These are phyloP conservation scores for Xylariaceae sp. DNA, from an alignment of 2,329 filamentous ascomycete species.

Conservation along the genomic window DNA sequence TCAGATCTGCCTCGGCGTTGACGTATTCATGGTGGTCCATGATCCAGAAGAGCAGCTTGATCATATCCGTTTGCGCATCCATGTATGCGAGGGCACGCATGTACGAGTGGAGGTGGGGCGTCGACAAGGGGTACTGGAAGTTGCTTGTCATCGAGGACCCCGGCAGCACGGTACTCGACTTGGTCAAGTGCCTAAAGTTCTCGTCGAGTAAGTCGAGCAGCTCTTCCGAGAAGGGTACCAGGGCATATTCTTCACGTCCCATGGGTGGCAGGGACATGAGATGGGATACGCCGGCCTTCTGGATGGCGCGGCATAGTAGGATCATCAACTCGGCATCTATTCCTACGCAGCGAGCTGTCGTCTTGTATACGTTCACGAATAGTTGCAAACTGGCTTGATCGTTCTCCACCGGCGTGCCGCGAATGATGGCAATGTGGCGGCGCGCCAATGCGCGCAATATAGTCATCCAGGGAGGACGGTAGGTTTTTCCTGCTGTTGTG, in stretches of 20 bases:
- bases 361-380: conserved; percentile 31
- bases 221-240: conserved; percentile 12
- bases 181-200: conserved; percentile 26
- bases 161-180: conserved; percentile 13
- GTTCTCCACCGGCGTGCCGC: conserved; percentile 22
- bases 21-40: conserved; percentile 38
- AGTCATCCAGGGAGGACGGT: conserved; percentile 39
- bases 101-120: conserved; percentile 51
- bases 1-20: conserved; percentile 32
- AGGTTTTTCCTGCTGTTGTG: conserved; percentile 28
- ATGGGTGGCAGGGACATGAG: conserved; percentile 12
- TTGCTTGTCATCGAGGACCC: conserved; percentile 1
- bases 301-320: conserved; percentile 33
- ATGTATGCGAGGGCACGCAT: conserved; percentile 58
- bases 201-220: conserved; percentile 6
- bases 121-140: conserved; percentile 41
- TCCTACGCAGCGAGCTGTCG: conserved; percentile 30
- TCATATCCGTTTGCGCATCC: conserved; percentile 55
- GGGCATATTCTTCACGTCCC: background rate
- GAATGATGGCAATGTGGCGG: conserved; percentile 30
- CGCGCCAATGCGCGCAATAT: conserved; percentile 38
- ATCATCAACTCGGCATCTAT: conserved; percentile 35
- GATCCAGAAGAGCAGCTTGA: conserved; percentile 55
- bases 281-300: conserved; percentile 28
- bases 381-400: conserved; percentile 31